Evolutionary conservation across 1,284 basidiomycete genomes (phyloP).

Genomic region (Boletellus sp.): DNA sequence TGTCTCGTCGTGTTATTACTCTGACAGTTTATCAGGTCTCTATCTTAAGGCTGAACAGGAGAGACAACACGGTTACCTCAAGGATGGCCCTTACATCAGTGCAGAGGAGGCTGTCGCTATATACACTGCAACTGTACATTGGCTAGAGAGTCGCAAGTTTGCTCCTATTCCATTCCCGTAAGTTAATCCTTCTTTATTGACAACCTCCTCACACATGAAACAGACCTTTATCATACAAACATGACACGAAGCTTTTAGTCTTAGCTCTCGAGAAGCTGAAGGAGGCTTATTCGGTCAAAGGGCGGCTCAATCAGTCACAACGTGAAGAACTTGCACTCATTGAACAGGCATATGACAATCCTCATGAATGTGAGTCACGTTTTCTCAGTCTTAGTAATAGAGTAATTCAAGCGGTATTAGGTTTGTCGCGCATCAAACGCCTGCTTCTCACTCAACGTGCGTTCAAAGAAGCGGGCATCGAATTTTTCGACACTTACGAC

Average conservation of each 20-base stretch:
- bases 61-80: slow-evolving; percentile 93
- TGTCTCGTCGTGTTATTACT: not conserved
- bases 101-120: slow-evolving; percentile 97
- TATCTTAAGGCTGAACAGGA: slow-evolving; percentile 98
- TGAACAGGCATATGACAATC: slow-evolving; percentile 95
- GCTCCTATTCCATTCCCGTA: slow-evolving; percentile 96
- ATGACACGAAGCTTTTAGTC: slow-evolving; percentile 94
- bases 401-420: slow-evolving; percentile 32
- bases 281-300: slow-evolving; percentile 98
- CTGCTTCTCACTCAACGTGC: slow-evolving; percentile 92
- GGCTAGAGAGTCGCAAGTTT: slow-evolving; percentile 95
- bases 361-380: slow-evolving; percentile 70
- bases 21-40: slow-evolving; percentile 48
- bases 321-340: slow-evolving; percentile 94
- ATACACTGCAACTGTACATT: slow-evolving; percentile 96
- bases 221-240: slow-evolving; percentile 93
- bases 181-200: slow-evolving; percentile 25
- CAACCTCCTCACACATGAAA: not conserved
- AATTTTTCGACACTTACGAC: slow-evolving; percentile 94
- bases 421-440: slow-evolving; percentile 94
- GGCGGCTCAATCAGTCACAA: slow-evolving; percentile 92
- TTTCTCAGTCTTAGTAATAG: not conserved
- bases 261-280: slow-evolving; percentile 94
- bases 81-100: slow-evolving; percentile 96
- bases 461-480: slow-evolving; percentile 97